These are phyloP conservation scores for Diaporthe amygdali DNA, from an alignment of 2,329 filamentous ascomycete genomes.

Conservation along the genomic window DNA sequence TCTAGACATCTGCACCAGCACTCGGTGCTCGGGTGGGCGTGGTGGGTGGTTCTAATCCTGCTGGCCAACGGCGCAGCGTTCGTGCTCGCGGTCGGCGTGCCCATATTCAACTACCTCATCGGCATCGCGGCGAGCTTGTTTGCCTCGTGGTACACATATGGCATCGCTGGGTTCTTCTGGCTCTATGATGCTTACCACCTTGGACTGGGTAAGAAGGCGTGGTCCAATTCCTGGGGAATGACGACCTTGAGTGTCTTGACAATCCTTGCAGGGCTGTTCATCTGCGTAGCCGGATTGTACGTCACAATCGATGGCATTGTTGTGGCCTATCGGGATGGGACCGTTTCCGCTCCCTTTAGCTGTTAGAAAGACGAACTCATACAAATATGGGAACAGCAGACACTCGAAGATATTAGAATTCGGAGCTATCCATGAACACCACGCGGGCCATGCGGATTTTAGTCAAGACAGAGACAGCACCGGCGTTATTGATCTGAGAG, in stretches of 20 bases:
- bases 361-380: not conserved
- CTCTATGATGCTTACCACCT: conserved; percentile 53
- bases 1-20: conserved; percentile 53
- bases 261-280: conserved; percentile 50
- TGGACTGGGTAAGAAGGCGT: conserved; percentile 42
- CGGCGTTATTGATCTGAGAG: not conserved
- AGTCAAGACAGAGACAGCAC: not conserved
- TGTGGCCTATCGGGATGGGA: conserved; percentile 21
- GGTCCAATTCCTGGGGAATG: conserved; percentile 44
- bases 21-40: conserved; percentile 49
- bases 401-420: not conserved
- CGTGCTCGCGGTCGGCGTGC: conserved; percentile 51
- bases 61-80: conserved; percentile 51
- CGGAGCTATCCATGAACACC: not conserved
- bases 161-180: conserved; percentile 58
- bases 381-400: too few species aligned
- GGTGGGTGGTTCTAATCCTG: conserved; percentile 52
- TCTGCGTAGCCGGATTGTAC: conserved; percentile 54
- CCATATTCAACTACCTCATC: conserved; percentile 59
- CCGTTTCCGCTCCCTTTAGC: conserved; percentile 20
- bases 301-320: conserved; percentile 46
- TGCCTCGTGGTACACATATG: conserved; percentile 60
- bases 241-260: conserved; percentile 45
- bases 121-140: conserved; percentile 56
- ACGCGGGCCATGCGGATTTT: accelerated